These are phyloP conservation scores for Paragyromitra xinjiangensis DNA, from an alignment of 495 filamentous ascomycete genomes.

Conservation along the genomic window DNA sequence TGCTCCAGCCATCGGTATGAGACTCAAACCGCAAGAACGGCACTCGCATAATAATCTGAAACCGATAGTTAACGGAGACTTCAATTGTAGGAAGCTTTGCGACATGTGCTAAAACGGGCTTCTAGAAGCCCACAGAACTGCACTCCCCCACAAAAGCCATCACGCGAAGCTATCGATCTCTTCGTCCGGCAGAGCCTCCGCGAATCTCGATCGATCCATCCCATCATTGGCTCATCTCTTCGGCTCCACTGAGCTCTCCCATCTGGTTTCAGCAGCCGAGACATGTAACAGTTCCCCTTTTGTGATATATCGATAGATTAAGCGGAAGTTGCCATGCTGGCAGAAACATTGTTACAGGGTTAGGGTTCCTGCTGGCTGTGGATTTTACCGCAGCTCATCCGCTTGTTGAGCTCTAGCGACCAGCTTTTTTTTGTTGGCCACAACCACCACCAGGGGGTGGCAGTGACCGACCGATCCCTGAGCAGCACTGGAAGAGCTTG, in stretches of 20 bases:
- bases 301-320: slow-evolving; percentile 11
- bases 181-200: background rate
- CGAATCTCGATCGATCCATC: background rate
- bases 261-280: slow-evolving; percentile 24
- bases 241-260: slow-evolving; percentile 3
- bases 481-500: slow-evolving; percentile 2
- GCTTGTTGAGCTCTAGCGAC: slow-evolving; percentile 18
- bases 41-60: background rate
- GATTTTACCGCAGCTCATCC: slow-evolving; percentile 23
- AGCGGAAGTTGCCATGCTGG: slow-evolving; percentile 19
- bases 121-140: background rate
- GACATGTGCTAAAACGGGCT: background rate
- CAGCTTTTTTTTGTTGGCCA: slow-evolving; percentile 27
- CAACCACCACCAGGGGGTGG: slow-evolving; percentile 18
- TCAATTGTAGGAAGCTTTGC: background rate
- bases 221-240: background rate
- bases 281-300: slow-evolving; percentile 22
- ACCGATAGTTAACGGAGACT: background rate
- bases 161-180: background rate
- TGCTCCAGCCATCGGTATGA: background rate
- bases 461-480: background rate
- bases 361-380: slow-evolving; percentile 21
- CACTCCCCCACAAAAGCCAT: background rate
- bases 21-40: background rate
- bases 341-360: slow-evolving; percentile 28